These are phyloP conservation scores for Cinnamomum micranthum DNA, from an alignment of 164 flowering plant genomes.

Conservation along the genomic window DNA sequence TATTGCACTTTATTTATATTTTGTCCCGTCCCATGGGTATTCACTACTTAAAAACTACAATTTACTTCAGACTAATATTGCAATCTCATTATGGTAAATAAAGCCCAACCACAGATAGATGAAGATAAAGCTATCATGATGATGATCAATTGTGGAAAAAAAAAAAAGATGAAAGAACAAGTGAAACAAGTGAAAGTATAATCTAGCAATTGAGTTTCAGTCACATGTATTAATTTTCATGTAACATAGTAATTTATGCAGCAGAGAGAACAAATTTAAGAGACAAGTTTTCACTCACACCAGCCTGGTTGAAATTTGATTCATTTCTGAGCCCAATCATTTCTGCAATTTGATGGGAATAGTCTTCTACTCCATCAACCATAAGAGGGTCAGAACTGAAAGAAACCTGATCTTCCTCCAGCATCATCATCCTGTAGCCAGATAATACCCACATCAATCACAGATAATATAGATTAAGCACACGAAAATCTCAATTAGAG, in stretches of 20 bases:
- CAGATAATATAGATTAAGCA: neutral
- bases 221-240: neutral
- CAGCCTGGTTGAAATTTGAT: conserved; percentile 70
- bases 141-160: no score
- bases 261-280: neutral
- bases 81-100: no score
- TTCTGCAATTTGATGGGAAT: conserved; percentile 97
- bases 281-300: conserved; percentile 52
- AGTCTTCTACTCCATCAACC: conserved; percentile 91
- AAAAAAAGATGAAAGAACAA: neutral
- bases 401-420: conserved; percentile 93
- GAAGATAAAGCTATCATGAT: no score
- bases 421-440: conserved; percentile 87
- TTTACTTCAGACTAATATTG: no score
- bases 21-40: no score
- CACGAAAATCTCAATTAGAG: neutral
- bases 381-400: conserved; percentile 73
- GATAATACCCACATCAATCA: conserved; percentile 3
- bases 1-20: no score
- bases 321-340: conserved; percentile 92
- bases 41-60: no score
- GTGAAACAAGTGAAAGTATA: neutral
- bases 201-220: neutral
- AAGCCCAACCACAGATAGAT: no score
- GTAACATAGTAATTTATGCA: neutral